These are phyloP conservation scores for Diutina mesorugosa DNA, from an alignment of 1,139 yeast species.

Conservation along the genomic window DNA sequence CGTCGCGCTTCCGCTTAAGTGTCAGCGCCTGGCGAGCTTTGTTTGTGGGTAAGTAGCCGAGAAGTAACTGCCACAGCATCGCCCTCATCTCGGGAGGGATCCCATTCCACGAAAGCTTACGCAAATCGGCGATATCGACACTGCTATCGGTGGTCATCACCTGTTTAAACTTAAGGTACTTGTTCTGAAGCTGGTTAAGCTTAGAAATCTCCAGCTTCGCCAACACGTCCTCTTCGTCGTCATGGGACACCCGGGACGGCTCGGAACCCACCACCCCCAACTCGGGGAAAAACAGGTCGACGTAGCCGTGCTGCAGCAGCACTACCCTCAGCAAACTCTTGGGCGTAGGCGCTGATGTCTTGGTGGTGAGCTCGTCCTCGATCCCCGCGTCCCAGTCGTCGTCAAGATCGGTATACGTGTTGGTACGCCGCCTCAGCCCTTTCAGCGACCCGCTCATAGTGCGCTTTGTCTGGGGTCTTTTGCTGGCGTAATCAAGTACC, in stretches of 20 bases:
- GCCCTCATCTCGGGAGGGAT: constrained; percentile 77
- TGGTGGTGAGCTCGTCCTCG: constrained; percentile 24
- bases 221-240: constrained; percentile 16
- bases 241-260: neutral
- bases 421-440: neutral
- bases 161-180: constrained; percentile 55
- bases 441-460: neutral
- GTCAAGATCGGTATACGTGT: constrained; percentile 48
- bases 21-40: constrained; percentile 61
- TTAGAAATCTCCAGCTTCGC: constrained; percentile 37
- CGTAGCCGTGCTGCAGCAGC: neutral
- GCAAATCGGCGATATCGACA: constrained; percentile 45
- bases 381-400: constrained; percentile 91
- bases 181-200: constrained; percentile 43
- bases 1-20: constrained; percentile 69
- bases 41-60: constrained; percentile 87
- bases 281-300: constrained; percentile 2
- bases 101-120: constrained; percentile 88
- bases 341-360: neutral
- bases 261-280: neutral
- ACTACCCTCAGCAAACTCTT: neutral
- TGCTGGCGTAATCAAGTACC: neutral
- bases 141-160: constrained; percentile 38
- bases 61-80: constrained; percentile 73
- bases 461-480: neutral